Percentiles rank a stretch among this genome's conserved stretches.
Conservation (phyloP, 768 basidiomycete species). For the Amanita phalloides region DNA sequence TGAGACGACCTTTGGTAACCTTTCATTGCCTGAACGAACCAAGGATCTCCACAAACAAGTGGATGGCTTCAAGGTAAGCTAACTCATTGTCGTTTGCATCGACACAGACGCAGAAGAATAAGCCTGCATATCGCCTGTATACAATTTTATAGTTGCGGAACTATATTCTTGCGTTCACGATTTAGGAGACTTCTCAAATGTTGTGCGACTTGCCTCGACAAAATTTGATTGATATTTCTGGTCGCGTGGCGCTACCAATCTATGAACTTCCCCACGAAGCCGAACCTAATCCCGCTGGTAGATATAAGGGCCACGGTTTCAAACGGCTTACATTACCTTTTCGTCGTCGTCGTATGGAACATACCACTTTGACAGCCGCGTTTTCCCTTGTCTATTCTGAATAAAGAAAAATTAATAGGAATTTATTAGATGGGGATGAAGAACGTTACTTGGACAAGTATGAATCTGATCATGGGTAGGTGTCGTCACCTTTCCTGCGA, state of each 20-base stretch:
- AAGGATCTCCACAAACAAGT: slow-evolving; percentile 95
- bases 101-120: slow-evolving; percentile 97
- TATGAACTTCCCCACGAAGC: slow-evolving; percentile 91
- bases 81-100: slow-evolving; percentile 98
- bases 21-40: slow-evolving; percentile 38
- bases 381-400: slow-evolving; percentile 98
- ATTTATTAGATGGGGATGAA: neutral
- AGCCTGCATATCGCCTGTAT: slow-evolving; percentile 91
- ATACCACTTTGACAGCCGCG: slow-evolving; percentile 96
- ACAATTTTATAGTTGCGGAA: slow-evolving; percentile 98
- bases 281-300: slow-evolving; percentile 48
- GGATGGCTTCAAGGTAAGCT: slow-evolving; percentile 94
- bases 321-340: slow-evolving; percentile 46
- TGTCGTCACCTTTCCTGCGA: slow-evolving; percentile 6
- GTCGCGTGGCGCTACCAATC: slow-evolving; percentile 91
- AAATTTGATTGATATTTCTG: slow-evolving; percentile 99
- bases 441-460: slow-evolving; percentile 74
- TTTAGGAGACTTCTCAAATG: slow-evolving; percentile 3
- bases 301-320: neutral
- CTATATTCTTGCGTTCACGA: slow-evolving; percentile 27
- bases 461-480: slow-evolving; percentile 83
- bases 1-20: neutral
- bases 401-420: neutral
- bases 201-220: slow-evolving; percentile 67
- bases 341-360: slow-evolving; percentile 98